Evolutionary conservation across 139 green algal species (phyloP).

Genomic region (Coccomyxa sp.): DNA sequence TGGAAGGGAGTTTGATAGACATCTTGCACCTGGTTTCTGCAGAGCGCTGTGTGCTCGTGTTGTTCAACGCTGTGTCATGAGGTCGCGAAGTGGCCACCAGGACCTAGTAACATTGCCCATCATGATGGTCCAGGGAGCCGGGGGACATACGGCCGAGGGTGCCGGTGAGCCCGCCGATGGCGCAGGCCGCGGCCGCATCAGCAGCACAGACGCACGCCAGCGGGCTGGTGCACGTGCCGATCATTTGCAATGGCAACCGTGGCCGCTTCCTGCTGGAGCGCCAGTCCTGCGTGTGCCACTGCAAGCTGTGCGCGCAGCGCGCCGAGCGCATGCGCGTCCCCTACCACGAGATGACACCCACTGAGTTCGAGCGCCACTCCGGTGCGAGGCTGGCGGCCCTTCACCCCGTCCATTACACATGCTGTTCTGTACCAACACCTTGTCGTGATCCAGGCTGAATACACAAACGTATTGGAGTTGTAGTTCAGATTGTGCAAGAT

Average conservation of each 20-base stretch:
- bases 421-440: not conserved
- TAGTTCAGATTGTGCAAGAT: not conserved
- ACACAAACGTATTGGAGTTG: not conserved
- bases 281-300: slow-evolving; percentile 18
- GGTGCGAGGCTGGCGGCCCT: not conserved
- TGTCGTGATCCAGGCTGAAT: not conserved
- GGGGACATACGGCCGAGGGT: not conserved
- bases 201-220: not conserved
- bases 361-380: slow-evolving; percentile 69
- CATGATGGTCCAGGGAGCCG: not conserved
- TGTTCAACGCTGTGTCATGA: not conserved
- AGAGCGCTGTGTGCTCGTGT: not conserved
- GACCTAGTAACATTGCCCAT: not conserved
- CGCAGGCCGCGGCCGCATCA: not conserved
- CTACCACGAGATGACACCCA: slow-evolving; percentile 45
- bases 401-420: not conserved
- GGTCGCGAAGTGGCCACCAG: not conserved
- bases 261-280: slow-evolving; percentile 14
- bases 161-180: not conserved
- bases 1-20: too few relatives aligned
- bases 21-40: too few relatives aligned
- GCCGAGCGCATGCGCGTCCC: slow-evolving; percentile 7
- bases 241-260: slow-evolving; percentile 22
- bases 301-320: slow-evolving; percentile 7
- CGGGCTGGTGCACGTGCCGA: not conserved